Conservation (phyloP, 768 basidiomycete genomes). For the Roridomyces roridus region DNA sequence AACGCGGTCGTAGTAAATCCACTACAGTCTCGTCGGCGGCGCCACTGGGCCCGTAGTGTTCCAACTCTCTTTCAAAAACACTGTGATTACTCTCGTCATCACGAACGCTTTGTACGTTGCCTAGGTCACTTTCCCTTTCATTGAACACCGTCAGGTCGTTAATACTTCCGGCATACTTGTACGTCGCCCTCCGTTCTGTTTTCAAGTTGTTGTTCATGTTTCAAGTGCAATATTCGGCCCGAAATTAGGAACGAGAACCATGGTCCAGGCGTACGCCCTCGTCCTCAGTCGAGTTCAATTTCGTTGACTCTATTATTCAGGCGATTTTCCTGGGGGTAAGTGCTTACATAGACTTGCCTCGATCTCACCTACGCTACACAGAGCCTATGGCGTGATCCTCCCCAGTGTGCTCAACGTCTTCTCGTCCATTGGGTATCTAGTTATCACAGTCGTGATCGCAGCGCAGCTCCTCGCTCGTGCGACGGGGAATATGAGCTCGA, state of each 20-base stretch:
- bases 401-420: background rate
- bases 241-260: background rate
- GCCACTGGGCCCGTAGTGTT: conserved; percentile 1
- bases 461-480: conserved; percentile 3
- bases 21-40: background rate
- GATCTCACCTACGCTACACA: background rate
- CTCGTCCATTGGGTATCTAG: background rate
- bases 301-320: background rate
- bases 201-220: background rate
- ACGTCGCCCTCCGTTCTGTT: background rate
- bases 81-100: background rate
- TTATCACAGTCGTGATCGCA: conserved; percentile 1
- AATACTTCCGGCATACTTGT: conserved; percentile 7
- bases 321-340: too few species aligned
- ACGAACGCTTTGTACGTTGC: background rate
- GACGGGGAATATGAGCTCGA: conserved; percentile 32
- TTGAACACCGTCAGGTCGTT: background rate
- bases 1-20: too few species aligned
- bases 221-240: conserved; percentile 4
- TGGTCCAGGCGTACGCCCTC: background rate
- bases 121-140: background rate
- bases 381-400: background rate
- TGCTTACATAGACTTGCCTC: background rate
- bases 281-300: background rate
- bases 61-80: background rate